Conservation (phyloP, 139 green algal genomes). For the Pseudopediastrum boryanum region DNA sequence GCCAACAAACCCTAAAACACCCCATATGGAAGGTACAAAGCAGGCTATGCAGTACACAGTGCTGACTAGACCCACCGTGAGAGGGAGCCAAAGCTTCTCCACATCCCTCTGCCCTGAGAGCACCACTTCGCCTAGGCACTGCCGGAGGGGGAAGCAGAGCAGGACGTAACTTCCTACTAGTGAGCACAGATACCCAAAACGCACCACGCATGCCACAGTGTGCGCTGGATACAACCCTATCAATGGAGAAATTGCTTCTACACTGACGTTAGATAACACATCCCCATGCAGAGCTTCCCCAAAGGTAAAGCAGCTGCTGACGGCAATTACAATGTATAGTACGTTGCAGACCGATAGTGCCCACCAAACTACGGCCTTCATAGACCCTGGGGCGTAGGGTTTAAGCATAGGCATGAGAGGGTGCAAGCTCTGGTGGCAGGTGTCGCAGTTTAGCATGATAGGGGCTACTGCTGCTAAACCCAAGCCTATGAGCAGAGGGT, state of each 20-base stretch:
- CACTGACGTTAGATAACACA: constrained; percentile 23
- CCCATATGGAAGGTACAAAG: constrained; percentile 36
- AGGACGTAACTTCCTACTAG: constrained; percentile 33
- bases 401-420: constrained; percentile 33
- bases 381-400: constrained; percentile 13
- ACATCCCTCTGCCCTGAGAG: constrained; percentile 10
- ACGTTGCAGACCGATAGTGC: constrained; percentile 20
- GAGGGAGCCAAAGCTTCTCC: background rate
- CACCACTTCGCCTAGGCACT: constrained; percentile 31
- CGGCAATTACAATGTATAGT: constrained; percentile 16
- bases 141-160: constrained; percentile 30
- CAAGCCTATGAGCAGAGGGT: background rate
- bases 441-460: constrained; percentile 32
- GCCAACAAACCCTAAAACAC: constrained; percentile 20
- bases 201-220: constrained; percentile 5
- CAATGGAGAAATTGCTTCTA: constrained; percentile 18
- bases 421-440: constrained; percentile 33
- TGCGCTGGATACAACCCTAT: constrained; percentile 17
- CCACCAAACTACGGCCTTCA: constrained; percentile 13
- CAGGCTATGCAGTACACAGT: background rate
- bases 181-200: constrained; percentile 24
- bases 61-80: constrained; percentile 16
- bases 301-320: constrained; percentile 16
- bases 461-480: constrained; percentile 8
- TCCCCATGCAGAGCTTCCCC: constrained; percentile 21